Conservation (phyloP, 345 rosid genomes). For the Rubroshorea leprosula region DNA sequence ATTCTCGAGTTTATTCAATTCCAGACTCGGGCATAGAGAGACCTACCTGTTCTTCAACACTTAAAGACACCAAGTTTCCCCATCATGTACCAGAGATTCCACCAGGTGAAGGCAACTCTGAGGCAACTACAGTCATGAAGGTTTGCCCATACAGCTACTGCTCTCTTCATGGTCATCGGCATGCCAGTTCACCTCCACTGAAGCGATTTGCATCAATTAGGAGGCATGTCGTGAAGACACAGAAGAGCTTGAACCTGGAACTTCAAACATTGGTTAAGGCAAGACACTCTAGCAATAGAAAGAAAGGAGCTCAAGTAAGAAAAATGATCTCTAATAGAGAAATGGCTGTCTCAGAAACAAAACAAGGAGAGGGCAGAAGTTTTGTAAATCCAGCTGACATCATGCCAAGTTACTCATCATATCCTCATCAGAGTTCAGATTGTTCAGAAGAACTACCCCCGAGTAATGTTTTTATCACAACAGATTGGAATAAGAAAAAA, state of each 20-base stretch:
- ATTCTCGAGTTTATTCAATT: slow-evolving; percentile 16
- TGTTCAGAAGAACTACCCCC: too few species aligned
- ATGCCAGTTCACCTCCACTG: slow-evolving; percentile 42
- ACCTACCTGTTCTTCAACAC: slow-evolving; percentile 79
- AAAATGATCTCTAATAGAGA: slow-evolving; percentile 1
- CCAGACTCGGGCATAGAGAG: slow-evolving; percentile 26
- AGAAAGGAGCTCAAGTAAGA: slow-evolving; percentile 25
- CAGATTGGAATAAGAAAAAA: too few species aligned
- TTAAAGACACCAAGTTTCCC: slow-evolving; percentile 58
- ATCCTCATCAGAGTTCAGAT: too few species aligned
- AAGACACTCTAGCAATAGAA: slow-evolving; percentile 26
- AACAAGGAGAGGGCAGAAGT: too few species aligned
- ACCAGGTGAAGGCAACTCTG: slow-evolving; percentile 27
- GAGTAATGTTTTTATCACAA: too few species aligned
- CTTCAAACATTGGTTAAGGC: slow-evolving; percentile 25
- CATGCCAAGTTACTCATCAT: too few species aligned
- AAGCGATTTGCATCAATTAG: slow-evolving; percentile 62
- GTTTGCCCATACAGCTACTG: slow-evolving; percentile 76
- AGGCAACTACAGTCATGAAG: slow-evolving; percentile 24
- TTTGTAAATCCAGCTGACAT: too few species aligned
- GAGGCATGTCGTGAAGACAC: slow-evolving; percentile 40
- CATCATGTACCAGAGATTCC: slow-evolving; percentile 25
- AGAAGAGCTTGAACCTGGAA: slow-evolving; percentile 40
- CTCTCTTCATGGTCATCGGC: slow-evolving; percentile 77
- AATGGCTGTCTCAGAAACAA: slow-evolving; percentile 15